phyloP scores from a whole-genome alignment of 208 protist genomes.

The Leishmania gerbilli region DNA sequence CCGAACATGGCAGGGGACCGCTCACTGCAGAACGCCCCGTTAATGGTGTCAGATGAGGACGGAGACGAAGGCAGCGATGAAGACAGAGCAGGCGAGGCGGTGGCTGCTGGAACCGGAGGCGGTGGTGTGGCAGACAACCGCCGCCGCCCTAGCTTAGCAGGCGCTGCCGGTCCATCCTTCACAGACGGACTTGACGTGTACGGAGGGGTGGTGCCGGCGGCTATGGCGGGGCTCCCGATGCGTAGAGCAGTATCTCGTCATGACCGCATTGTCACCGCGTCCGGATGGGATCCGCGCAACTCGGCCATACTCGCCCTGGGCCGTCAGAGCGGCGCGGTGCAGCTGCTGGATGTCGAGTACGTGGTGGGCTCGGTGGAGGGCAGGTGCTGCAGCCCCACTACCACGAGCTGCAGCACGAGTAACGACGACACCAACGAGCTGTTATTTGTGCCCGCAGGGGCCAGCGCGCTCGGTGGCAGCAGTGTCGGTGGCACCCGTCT shows the following conservation, averaged over 20 bases:
- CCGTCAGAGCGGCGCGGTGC: constrained; percentile 54
- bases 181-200: constrained; percentile 16
- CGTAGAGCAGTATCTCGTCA: constrained; percentile 2
- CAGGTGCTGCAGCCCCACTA: constrained; percentile 23
- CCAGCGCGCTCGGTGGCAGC: constrained; percentile 4
- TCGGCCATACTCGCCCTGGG: constrained; percentile 63
- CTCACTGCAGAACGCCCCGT: not conserved
- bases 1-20: constrained; percentile 10
- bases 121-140: not conserved
- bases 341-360: constrained; percentile 70
- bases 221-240: constrained; percentile 12
- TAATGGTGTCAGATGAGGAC: constrained; percentile 10
- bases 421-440: constrained; percentile 18
- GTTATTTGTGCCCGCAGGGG: constrained; percentile 1
- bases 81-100: not conserved
- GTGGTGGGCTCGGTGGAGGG: constrained; percentile 20
- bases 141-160: constrained; percentile 3
- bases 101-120: not conserved
- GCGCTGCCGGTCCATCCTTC: not conserved
- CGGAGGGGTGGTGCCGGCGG: not conserved
- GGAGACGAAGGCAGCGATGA: constrained; percentile 11
- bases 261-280: constrained; percentile 38
- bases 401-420: constrained; percentile 12
- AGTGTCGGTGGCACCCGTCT: constrained; percentile 2
- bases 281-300: constrained; percentile 66